Evolutionary conservation across 495 filamentous ascomycete species (phyloP).

Genomic region (Clohesyomyces aquaticus): DNA sequence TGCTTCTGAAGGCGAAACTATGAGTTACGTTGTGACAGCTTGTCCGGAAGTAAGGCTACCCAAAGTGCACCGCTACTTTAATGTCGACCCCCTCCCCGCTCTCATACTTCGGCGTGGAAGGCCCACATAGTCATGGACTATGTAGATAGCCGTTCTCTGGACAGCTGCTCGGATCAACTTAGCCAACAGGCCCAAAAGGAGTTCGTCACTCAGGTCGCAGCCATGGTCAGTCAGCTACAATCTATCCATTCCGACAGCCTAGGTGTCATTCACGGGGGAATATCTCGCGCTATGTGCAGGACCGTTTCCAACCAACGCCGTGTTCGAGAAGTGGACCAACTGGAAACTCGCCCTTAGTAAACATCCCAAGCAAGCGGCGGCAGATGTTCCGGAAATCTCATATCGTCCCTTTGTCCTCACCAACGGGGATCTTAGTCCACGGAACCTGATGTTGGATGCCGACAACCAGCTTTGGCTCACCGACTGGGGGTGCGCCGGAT

Average conservation of each 20-base stretch:
- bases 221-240: slow-evolving; percentile 17
- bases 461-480: slow-evolving; percentile 22
- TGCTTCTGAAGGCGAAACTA: slow-evolving; percentile 11
- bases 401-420: slow-evolving; percentile 20
- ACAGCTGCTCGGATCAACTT: slow-evolving; percentile 22
- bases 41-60: slow-evolving; percentile 10
- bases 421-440: slow-evolving; percentile 25
- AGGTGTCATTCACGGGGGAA: slow-evolving; percentile 20
- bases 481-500: slow-evolving; percentile 24
- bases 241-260: slow-evolving; percentile 16
- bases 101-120: slow-evolving; percentile 24
- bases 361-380: slow-evolving; percentile 10
- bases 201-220: slow-evolving; percentile 14
- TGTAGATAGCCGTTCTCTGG: slow-evolving; percentile 18
- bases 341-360: slow-evolving; percentile 27
- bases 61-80: slow-evolving; percentile 19
- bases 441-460: slow-evolving; percentile 19
- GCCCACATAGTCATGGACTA: slow-evolving; percentile 30
- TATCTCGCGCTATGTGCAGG: slow-evolving; percentile 24
- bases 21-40: slow-evolving; percentile 14
- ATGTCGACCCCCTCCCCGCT: slow-evolving; percentile 8
- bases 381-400: slow-evolving; percentile 17
- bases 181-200: slow-evolving; percentile 20
- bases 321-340: slow-evolving; percentile 24
- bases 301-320: slow-evolving; percentile 16